Conservation (phyloP, 768 basidiomycete genomes). For the Serendipita sp. region DNA sequence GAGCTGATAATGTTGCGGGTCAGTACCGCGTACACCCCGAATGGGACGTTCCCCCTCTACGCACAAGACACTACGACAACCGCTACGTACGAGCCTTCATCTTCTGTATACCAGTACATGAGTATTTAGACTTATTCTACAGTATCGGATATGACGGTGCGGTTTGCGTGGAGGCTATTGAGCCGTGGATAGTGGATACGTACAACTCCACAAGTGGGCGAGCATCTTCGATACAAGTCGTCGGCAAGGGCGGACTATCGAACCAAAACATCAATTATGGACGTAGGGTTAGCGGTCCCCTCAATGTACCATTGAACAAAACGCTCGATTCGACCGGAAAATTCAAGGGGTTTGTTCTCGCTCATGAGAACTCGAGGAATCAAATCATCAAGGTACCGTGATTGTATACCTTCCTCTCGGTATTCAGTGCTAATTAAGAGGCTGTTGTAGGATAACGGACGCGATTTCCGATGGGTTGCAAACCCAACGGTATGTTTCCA, state of each 20-base stretch:
- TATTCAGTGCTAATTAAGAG: background rate
- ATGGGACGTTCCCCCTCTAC: constrained; percentile 19
- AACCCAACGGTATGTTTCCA: constrained; percentile 25
- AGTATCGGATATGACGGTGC: constrained; percentile 27
- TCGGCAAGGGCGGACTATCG: constrained; percentile 18
- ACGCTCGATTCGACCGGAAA: background rate
- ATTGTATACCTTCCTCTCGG: background rate
- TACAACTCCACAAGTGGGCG: constrained; percentile 22
- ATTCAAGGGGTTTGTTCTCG: constrained; percentile 12
- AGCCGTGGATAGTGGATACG: constrained; percentile 28
- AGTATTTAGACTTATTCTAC: background rate
- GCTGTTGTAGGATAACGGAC: constrained; percentile 23
- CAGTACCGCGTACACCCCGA: constrained; percentile 22
- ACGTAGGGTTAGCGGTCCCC: background rate
- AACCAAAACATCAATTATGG: background rate
- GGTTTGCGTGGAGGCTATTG: constrained; percentile 26
- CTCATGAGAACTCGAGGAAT: constrained; percentile 24
- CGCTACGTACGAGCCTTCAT: background rate
- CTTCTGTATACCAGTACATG: too few species aligned
- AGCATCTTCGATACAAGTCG: constrained; percentile 21
- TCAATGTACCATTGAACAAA: constrained; percentile 16
- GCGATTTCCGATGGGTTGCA: constrained; percentile 26
- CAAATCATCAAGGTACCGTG: constrained; percentile 25
- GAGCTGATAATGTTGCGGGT: constrained; percentile 25
- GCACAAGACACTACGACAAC: constrained; percentile 8